Evolutionary conservation across 768 basidiomycete genomes (phyloP), one percentile per base, ranked within the genome.

Genomic region (Rhodotorula paludigena): DNA sequence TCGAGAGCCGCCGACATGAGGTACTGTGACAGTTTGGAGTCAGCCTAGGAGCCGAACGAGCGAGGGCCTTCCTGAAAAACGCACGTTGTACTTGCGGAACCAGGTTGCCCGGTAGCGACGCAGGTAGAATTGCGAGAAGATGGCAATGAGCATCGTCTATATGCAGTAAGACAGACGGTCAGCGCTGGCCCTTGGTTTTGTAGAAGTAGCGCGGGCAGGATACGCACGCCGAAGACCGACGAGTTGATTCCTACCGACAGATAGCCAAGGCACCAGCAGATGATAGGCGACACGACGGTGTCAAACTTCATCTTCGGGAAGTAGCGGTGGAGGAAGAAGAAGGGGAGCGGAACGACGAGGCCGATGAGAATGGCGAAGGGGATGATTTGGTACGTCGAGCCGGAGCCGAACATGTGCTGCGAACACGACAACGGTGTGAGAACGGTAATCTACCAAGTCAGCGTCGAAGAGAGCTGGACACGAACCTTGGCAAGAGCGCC

Each of bases 11-110:
- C 87, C 35, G 85, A 85, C 5, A 88, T 77, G 41, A 74, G 54
- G 41, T 42, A 44, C n/a, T 78, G 48, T 69, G 56, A 47, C 59
- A 73, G 60, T 68, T 68, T 57, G 68, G 66, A 55, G 66, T 52
- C 73, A 82, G 82, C n/a, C n/a, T n/a, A n/a, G 77, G 85, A 88
- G 86, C 86, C 88, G 32, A 82, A 81, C 3, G 87, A 85, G 65
- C 85, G 80, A 64, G 82, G 82, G 53, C n/a, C 77, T 81, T 49
- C 82, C 4, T 14, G 41, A 14, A 14, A 42, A 10, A 18, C 41
- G 41, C 41, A 58, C 69, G 60, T 72, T n/a, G 38, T 39, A 39
- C 48, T 74, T 78, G 73, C 83, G 82, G 77, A 86, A 88, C 86
- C 86, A 89, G 25, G 82, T 81, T 5, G 87, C 84, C 63, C 85